phyloP scores from a whole-genome alignment of 2,329 filamentous ascomycete genomes.

The Pleomassaria siparia region DNA sequence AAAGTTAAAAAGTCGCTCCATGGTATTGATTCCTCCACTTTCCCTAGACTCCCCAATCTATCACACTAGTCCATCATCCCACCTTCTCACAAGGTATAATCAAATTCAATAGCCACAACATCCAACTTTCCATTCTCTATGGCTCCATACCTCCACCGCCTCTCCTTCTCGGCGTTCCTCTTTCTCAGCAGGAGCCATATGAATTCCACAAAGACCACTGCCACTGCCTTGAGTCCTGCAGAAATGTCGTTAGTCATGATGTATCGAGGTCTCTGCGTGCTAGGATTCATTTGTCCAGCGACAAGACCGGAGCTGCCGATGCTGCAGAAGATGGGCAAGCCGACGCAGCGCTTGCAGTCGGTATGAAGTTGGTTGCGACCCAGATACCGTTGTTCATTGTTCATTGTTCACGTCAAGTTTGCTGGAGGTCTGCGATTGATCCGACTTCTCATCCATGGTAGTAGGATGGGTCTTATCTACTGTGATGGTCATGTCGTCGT shows the following conservation, averaged over 20 bases:
- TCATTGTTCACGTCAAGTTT: background rate
- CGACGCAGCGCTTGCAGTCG: constrained; percentile 40
- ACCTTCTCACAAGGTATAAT: constrained; percentile 11
- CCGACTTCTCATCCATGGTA: background rate
- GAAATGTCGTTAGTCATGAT: constrained; percentile 29
- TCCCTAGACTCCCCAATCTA: too few relatives aligned
- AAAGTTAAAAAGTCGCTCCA: too few relatives aligned
- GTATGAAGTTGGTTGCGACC: constrained; percentile 38
- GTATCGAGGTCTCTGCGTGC: constrained; percentile 34
- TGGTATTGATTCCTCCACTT: too few relatives aligned
- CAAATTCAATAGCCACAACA: constrained; percentile 10
- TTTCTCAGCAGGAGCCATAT: constrained; percentile 29
- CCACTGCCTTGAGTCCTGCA: constrained; percentile 26
- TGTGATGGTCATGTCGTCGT: background rate
- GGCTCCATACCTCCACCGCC: constrained; percentile 27
- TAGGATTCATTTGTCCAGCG: constrained; percentile 39
- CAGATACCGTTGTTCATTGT: constrained; percentile 21
- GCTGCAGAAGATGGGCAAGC: constrained; percentile 31
- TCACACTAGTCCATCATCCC: too few relatives aligned
- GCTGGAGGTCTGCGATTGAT: background rate
- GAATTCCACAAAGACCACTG: constrained; percentile 18
- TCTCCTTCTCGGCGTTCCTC: constrained; percentile 31
- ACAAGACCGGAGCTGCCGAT: constrained; percentile 34
- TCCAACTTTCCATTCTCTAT: constrained; percentile 15
- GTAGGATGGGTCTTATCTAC: background rate